Percentiles rank a stretch among this genome's conserved stretches.
These are phyloP conservation scores for Cyclotella sp. DNA, from an alignment of 108 stramenopile genomes.

Conservation along the genomic window DNA sequence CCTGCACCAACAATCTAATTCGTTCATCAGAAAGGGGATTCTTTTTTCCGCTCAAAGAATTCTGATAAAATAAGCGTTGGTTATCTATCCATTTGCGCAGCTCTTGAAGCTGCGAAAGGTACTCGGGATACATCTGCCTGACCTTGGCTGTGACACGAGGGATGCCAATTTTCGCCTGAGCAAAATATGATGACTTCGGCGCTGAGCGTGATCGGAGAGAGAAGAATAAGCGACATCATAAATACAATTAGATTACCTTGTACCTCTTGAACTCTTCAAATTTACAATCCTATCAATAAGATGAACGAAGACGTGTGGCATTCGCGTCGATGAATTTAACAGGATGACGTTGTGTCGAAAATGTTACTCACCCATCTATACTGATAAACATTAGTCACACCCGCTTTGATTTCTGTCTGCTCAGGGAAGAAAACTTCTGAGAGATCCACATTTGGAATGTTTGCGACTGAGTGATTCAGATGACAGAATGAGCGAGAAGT, in stretches of 20 bases:
- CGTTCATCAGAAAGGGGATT: conserved; percentile 20
- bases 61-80: conserved; percentile 20
- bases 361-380: neutral
- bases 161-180: conserved; percentile 11
- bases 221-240: neutral
- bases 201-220: neutral
- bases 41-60: conserved; percentile 22
- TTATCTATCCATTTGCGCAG: conserved; percentile 28
- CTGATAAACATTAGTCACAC: neutral
- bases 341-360: neutral
- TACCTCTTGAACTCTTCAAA: conserved; percentile 8
- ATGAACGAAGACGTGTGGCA: neutral
- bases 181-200: neutral
- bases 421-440: neutral
- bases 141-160: conserved; percentile 12
- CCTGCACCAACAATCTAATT: conserved; percentile 16
- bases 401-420: neutral
- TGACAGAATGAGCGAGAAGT: neutral
- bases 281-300: neutral
- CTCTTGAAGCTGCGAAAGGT: conserved; percentile 4
- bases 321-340: no score
- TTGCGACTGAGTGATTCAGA: neutral
- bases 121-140: conserved; percentile 19
- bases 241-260: neutral
- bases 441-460: neutral